These are phyloP conservation scores for Globisporangium echinulatum DNA, from an alignment of 352 stramenopile genomes.

Conservation along the genomic window DNA sequence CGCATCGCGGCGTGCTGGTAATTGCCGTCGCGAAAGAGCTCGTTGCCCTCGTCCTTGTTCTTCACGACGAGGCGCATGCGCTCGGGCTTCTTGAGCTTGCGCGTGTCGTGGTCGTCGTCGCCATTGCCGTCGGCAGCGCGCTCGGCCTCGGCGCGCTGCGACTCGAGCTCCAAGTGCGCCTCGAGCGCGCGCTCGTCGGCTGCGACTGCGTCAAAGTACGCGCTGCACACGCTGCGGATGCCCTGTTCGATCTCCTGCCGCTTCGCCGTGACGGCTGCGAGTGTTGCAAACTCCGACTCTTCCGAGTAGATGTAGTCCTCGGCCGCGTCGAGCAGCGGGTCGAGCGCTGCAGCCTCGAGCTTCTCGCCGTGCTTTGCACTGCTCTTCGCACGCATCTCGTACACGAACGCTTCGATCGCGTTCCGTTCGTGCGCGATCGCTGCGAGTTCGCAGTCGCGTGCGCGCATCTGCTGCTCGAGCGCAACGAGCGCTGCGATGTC, in stretches of 20 bases:
- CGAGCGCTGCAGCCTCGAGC: conserved; percentile 52
- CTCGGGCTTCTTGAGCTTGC: conserved; percentile 90
- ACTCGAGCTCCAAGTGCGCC: conserved; percentile 72
- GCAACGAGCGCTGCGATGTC: conserved; percentile 31
- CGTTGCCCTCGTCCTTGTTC: conserved; percentile 95
- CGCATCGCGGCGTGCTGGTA: conserved; percentile 79
- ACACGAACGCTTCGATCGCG: conserved; percentile 87
- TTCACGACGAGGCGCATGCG: conserved; percentile 91
- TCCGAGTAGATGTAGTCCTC: conserved; percentile 92
- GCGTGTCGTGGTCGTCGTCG: conserved; percentile 89
- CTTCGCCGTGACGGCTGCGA: conserved; percentile 45
- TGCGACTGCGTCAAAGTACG: conserved; percentile 67
- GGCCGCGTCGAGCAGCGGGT: conserved; percentile 67
- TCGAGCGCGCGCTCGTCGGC: conserved; percentile 60
- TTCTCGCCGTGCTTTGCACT: conserved; percentile 64
- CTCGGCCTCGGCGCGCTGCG: conserved; percentile 62
- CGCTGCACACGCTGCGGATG: conserved; percentile 39
- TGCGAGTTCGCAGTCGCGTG: conserved; percentile 56
- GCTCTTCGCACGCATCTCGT: conserved; percentile 85
- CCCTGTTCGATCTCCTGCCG: conserved; percentile 49
- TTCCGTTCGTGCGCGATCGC: conserved; percentile 82
- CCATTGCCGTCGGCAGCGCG: conserved; percentile 46
- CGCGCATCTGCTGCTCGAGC: conserved; percentile 67
- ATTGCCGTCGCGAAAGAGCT: conserved; percentile 91
- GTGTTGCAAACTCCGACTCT: conserved; percentile 66